A percentile compares a stretch with the other conserved stretches of the same genome.
These are phyloP conservation scores for Malus domestica DNA, from an alignment of 306 rosid genomes.

Conservation along the genomic window DNA sequence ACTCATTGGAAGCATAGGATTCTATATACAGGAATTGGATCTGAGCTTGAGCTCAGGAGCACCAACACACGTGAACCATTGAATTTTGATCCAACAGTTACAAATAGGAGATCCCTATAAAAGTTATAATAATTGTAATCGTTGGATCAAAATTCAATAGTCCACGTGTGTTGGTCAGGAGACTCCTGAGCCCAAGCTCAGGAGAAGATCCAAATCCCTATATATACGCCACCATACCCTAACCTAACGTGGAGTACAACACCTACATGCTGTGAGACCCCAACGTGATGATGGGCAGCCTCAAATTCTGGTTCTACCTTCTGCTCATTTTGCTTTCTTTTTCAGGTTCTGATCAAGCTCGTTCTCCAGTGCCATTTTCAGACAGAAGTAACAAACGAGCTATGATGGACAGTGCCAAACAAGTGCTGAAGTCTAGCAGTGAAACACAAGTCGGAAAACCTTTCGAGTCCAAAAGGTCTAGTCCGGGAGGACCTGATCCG, in stretches of 20 bases:
- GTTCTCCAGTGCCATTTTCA: background rate
- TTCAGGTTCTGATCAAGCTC: constrained; percentile 14
- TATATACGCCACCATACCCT: background rate
- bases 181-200: no score
- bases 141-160: no score
- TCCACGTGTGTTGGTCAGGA: no score
- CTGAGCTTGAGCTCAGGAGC: no score
- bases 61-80: no score
- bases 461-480: constrained; percentile 13
- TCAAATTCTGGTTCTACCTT: background rate
- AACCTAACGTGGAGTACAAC: background rate
- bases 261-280: background rate
- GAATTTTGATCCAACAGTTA: no score
- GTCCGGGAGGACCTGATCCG: constrained; percentile 42
- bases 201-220: no score
- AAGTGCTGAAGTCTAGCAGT: constrained; percentile 17
- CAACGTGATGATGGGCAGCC: background rate
- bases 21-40: background rate
- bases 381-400: background rate
- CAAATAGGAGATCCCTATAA: no score
- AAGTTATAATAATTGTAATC: no score
- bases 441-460: constrained; percentile 4
- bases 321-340: constrained; percentile 1
- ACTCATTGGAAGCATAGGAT: background rate
- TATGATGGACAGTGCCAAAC: constrained; percentile 16